A percentile compares a stretch with the other conserved stretches of the same genome.
Evolutionary conservation across 768 basidiomycete genomes (phyloP).

Genomic region (Collybia mongolica): DNA sequence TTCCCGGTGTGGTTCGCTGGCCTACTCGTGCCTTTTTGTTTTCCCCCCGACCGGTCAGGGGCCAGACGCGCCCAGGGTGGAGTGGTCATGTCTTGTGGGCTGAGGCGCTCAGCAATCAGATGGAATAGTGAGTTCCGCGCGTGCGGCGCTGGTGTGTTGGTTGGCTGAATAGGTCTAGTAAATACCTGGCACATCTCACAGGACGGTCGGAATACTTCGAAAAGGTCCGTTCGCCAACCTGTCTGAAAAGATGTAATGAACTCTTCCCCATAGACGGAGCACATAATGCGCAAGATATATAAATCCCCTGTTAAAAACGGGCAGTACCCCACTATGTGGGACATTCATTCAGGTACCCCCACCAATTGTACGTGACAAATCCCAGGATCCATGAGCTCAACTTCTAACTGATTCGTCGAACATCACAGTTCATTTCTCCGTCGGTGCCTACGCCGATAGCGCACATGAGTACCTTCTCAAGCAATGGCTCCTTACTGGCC

Average conservation of each 20-base stretch:
- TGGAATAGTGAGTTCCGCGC: conserved; percentile 50
- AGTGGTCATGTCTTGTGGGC: conserved; percentile 32
- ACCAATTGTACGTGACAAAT: conserved; percentile 32
- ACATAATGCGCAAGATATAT: conserved; percentile 49
- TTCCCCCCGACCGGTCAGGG: conserved; percentile 23
- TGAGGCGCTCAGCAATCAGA: conserved; percentile 54
- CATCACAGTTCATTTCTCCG: conserved; percentile 39
- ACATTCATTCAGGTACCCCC: conserved; percentile 41
- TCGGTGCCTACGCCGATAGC: conserved; percentile 62
- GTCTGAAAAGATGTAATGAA: background rate
- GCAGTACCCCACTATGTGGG: conserved; percentile 58
- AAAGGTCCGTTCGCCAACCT: conserved; percentile 23
- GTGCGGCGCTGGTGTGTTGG: background rate
- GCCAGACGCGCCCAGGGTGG: conserved; percentile 33
- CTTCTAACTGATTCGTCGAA: background rate
- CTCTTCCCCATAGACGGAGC: conserved; percentile 39
- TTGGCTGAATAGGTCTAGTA: conserved; percentile 30
- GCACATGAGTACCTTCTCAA: conserved; percentile 72
- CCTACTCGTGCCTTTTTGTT: background rate
- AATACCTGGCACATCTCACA: conserved; percentile 80
- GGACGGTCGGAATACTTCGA: conserved; percentile 63
- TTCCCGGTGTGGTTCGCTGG: background rate
- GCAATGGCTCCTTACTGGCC: conserved; percentile 59
- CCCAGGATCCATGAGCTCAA: background rate
- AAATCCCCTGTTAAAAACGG: conserved; percentile 41